Percentiles rank a stretch among this genome's conserved stretches.
phyloP scores from a whole-genome alignment of 2,329 filamentous ascomycete genomes.

The Graphium sp. region DNA sequence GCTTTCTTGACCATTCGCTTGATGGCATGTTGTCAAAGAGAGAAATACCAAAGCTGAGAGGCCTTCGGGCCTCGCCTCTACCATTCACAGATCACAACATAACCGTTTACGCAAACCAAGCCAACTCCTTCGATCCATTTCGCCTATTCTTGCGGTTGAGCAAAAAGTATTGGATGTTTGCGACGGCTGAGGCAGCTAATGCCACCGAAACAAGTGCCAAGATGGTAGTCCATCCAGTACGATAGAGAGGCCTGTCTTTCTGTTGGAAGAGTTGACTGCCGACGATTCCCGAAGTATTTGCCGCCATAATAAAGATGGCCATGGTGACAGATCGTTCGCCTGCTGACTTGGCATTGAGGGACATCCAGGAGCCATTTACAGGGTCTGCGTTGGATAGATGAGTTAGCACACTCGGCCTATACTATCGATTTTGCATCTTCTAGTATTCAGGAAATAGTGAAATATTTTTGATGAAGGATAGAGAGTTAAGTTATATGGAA shows the following conservation, averaged over 20 bases:
- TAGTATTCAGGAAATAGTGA: too few relatives aligned
- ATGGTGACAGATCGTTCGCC: slow-evolving; percentile 15
- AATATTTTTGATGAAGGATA: too few relatives aligned
- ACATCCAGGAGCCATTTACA: slow-evolving; percentile 14
- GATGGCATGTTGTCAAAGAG: too few relatives aligned
- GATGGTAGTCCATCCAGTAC: slow-evolving; percentile 12
- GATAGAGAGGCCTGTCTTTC: slow-evolving; percentile 13
- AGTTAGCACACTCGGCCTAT: too few relatives aligned
- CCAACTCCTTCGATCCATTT: not conserved
- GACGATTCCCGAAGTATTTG: slow-evolving; percentile 13
- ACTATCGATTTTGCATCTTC: too few relatives aligned
- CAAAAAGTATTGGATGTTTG: slow-evolving; percentile 10
- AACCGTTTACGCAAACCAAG: not conserved
- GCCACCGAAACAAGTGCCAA: slow-evolving; percentile 10
- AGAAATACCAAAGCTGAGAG: not conserved
- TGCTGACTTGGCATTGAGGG: slow-evolving; percentile 11
- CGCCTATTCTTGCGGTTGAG: slow-evolving; percentile 1
- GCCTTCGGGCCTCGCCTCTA: not conserved
- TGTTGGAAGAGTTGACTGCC: slow-evolving; percentile 14
- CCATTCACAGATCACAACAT: not conserved
- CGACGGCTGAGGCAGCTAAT: slow-evolving; percentile 7
- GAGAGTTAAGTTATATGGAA: too few relatives aligned
- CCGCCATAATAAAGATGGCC: slow-evolving; percentile 15
- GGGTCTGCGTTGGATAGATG: too few relatives aligned
- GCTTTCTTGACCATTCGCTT: too few relatives aligned